Base-by-base conservation (phyloP, 306 rosid genomes). In the Citrullus amarus region DNA sequence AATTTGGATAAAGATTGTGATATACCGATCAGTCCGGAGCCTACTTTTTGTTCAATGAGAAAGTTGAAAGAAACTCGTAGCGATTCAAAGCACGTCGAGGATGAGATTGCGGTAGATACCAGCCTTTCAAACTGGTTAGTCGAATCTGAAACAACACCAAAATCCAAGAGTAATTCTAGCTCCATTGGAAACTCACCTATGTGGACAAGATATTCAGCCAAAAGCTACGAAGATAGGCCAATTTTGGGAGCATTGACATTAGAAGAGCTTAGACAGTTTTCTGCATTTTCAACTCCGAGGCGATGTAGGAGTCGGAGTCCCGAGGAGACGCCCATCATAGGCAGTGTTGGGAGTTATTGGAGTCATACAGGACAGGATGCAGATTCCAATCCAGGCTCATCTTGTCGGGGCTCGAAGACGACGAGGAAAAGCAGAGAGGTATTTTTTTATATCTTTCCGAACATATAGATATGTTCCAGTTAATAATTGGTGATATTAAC, bases 61-160 rank as follows among this genome's bases (percentile, higher is more conserved):
- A 79, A 50, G 48, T 46, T 75, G 17, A 86, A 82, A 81, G 73
- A 78, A 39, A 69, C 44, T 57, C 36, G 39, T 34, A 80, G 36
- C 51, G 80, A 68, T 20, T 20, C 36, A 16, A 82, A 82, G 61
- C 77, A 79, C 16, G 78, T 38, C 6, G 78, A 77, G 53, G 54
- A 83, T 7, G 86, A 82, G 61, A 83, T 82, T 75, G 81, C 85
- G 30, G 89, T 89, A 0, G 89, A 95, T 77, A 88, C 93, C 13
- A 95, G 97, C 79, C 92, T 92, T 30, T 95, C 99, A 0, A 90
- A 87, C 86, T 95, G 99, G 99, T 78, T 95, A 87, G 85, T 80
- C 79, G 96, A 87, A 84, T 81, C 88, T 6, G 89, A 88, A 80
- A 70, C 51, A 56, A 85, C 88, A 43, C 90, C 89, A 0, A 53